A percentile compares a stretch with the other conserved stretches of the same genome.
phyloP scores from a whole-genome alignment of 179 eudicot species.

The Silene vulgaris region DNA sequence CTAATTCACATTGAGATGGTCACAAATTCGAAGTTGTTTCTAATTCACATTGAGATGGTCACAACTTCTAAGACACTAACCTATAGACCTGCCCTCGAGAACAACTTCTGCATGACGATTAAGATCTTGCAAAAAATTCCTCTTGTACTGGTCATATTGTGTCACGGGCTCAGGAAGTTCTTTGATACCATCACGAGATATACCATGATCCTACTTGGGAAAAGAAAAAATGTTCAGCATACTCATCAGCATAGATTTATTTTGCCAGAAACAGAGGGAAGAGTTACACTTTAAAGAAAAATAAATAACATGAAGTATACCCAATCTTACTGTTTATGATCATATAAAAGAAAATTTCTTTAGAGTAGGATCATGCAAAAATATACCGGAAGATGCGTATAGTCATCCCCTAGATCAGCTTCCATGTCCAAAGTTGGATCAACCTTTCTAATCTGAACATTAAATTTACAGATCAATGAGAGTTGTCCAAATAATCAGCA shows the following conservation, averaged over 20 bases:
- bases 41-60: constrained; percentile 9
- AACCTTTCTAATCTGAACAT: constrained; percentile 73
- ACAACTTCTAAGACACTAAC: constrained; percentile 34
- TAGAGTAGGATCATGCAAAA: constrained; percentile 17
- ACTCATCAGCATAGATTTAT: constrained; percentile 1
- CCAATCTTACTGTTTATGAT: not conserved
- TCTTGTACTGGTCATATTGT: constrained; percentile 62
- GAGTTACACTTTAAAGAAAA: not conserved
- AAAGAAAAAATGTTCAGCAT: constrained; percentile 16
- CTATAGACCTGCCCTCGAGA: constrained; percentile 84
- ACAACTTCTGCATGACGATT: constrained; percentile 96
- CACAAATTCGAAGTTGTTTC: not conserved
- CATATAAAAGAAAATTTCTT: not conserved
- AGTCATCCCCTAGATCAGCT: constrained; percentile 96
- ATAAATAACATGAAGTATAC: not conserved
- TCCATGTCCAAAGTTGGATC: constrained; percentile 96
- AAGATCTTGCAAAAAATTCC: constrained; percentile 69
- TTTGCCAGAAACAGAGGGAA: constrained; percentile 8
- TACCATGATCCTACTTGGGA: constrained; percentile 78
- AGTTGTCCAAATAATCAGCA: constrained; percentile 6
- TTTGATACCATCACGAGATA: constrained; percentile 47
- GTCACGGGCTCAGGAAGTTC: constrained; percentile 50
- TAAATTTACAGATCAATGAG: constrained; percentile 3
- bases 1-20: constrained; percentile 7
- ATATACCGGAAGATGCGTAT: constrained; percentile 80